phyloP scores from a whole-genome alignment of 169 alveolate genomes.

The Eimeria falciformis region DNA sequence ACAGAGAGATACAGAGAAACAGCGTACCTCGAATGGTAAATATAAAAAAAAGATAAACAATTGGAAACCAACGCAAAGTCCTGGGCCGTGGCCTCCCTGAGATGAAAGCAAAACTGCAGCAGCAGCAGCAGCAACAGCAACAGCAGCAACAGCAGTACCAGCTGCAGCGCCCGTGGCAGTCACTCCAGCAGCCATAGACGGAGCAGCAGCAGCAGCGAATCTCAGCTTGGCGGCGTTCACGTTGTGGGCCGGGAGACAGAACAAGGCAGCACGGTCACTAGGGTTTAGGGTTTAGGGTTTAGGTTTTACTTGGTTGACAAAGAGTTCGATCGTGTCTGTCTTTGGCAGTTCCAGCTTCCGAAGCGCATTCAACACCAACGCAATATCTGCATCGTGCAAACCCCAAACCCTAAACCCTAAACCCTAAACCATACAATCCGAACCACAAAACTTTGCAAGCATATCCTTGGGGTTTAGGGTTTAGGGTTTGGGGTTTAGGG shows the following conservation, averaged over 20 bases:
- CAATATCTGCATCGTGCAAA: background rate
- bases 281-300: background rate
- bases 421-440: background rate
- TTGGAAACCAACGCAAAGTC: slow-evolving; percentile 52
- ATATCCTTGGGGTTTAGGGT: background rate
- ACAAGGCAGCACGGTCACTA: background rate
- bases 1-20: background rate
- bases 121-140: background rate
- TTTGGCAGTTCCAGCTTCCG: slow-evolving; percentile 37
- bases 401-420: background rate
- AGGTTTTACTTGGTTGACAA: slow-evolving; percentile 12
- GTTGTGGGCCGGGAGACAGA: background rate
- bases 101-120: background rate
- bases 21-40: slow-evolving; percentile 13
- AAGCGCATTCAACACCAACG: slow-evolving; percentile 45
- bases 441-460: background rate
- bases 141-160: background rate
- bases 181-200: background rate
- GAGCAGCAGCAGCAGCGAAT: background rate
- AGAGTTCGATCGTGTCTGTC: slow-evolving; percentile 59
- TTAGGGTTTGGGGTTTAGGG: background rate
- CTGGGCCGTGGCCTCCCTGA: background rate
- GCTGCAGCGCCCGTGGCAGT: background rate
- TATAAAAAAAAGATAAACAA: slow-evolving; percentile 34
- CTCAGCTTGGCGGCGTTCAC: too few species aligned